A percentile compares a stretch with the other conserved stretches of the same genome.
Conservation (phyloP, 495 filamentous ascomycete genomes). For the Tuber melanosporum region DNA sequence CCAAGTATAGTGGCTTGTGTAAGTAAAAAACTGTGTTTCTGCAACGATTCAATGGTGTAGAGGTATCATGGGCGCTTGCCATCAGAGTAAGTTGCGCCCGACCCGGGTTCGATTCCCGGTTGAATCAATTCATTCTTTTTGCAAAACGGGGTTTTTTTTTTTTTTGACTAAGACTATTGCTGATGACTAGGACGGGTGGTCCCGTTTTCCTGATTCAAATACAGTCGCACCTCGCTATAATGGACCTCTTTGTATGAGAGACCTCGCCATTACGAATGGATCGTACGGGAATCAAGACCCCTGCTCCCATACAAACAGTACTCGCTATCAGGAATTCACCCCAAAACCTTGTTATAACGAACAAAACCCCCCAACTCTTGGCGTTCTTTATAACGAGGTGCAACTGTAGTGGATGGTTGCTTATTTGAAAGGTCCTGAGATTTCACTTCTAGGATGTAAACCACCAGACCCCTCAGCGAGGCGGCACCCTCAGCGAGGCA, state of each 20-base stretch:
- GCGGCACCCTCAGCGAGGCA: no score
- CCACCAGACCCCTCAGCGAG: no score
- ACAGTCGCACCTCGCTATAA: no score
- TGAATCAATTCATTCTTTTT: slow-evolving; percentile 3
- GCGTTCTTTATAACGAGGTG: no score
- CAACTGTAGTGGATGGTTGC: neutral
- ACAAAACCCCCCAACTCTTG: no score
- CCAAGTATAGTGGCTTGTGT: neutral
- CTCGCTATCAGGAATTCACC: no score
- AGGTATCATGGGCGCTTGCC: slow-evolving; percentile 25
- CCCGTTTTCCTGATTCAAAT: neutral
- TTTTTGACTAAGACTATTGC: neutral
- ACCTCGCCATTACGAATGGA: no score
- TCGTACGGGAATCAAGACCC: no score
- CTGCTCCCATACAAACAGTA: no score
- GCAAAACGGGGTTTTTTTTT: neutral
- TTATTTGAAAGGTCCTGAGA: neutral
- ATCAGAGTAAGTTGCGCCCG: slow-evolving; percentile 3
- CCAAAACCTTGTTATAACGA: no score
- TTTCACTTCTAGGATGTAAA: neutral
- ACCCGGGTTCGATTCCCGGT: slow-evolving; percentile 15
- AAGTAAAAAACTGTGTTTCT: neutral
- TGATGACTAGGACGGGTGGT: neutral
- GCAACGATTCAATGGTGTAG: slow-evolving; percentile 29
- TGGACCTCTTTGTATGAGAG: no score